phyloP scores from a whole-genome alignment of 1,284 basidiomycete species.

The Sanghuangporus weigelae region DNA sequence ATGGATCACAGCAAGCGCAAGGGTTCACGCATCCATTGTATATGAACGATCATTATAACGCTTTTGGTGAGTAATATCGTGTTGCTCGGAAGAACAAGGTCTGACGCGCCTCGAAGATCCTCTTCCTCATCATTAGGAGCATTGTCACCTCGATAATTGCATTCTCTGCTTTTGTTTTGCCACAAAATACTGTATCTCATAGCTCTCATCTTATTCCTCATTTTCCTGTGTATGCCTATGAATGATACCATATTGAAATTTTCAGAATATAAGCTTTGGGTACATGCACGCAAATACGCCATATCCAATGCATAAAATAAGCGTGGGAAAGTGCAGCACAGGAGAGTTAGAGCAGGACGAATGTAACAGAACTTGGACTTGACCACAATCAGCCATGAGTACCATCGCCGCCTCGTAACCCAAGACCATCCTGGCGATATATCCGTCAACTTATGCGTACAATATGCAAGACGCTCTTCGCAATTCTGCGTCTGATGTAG shows the following conservation, averaged over 20 bases:
- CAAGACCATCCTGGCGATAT: neutral
- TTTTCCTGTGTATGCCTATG: neutral
- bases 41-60: conserved; percentile 12
- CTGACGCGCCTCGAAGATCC: neutral
- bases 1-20: conserved; percentile 3
- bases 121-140: neutral
- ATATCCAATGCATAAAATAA: neutral
- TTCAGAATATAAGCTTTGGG: too few species aligned
- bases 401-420: neutral
- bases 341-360: neutral
- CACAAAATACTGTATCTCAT: conserved; percentile 6
- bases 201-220: neutral
- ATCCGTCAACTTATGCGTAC: neutral
- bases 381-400: neutral
- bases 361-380: neutral
- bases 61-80: conserved; percentile 8
- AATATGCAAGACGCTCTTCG: conserved; percentile 11
- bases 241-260: too few species aligned
- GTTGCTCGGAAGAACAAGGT: neutral
- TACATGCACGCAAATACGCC: too few species aligned
- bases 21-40: neutral
- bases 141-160: neutral
- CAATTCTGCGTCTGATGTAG: conserved; percentile 9
- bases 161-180: neutral
- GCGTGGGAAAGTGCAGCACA: neutral